Evolutionary conservation across 139 green algal genomes (phyloP), one percentile per base, ranked within the genome.

Genomic region (Zygnema circumcarinatum): DNA sequence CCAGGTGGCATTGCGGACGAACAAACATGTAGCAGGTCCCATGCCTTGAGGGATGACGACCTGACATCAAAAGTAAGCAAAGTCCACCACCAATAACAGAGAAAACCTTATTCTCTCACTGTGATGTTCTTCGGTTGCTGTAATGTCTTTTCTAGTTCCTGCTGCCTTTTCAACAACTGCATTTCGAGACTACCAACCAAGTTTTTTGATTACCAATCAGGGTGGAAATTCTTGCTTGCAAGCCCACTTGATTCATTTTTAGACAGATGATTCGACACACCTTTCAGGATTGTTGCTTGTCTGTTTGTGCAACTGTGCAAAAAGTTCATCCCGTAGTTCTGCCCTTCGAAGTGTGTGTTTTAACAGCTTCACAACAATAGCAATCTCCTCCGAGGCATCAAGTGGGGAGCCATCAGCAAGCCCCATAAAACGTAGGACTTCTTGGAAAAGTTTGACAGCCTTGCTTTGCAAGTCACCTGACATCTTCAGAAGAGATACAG

Each of bases 321-420:
- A 97, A 52, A 99, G 90, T 94, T 99, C 96, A 83, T 98, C 96
- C 11, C 94, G 93, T 35, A 99, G 94, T 93, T 98, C 96, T 2
- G 93, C 85, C 1, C 95, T 90, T 88, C 97, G 97, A 21, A 98
- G 85, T 22, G 93, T 95, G 84, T 97, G 94, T 83, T 98, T 95
- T 79, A 98, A 86, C 75, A 98, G 92, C 92, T 98, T 98, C 1
- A 75, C 25, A 40, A 80, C 54, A 20, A 89, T 81, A 20, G 41
- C 20, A 73, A 33, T 31, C 32, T 38, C 33, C 72, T 92, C 89
- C 47, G 31, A 16, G 16, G 38, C 32, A 52, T 90, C 36, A 1
- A 89, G 32, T n/a, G 33, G 31, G 36, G 40, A 25, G 20, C 29
- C 84, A 76, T 53, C 33, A 22, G 87, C 39, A n/a, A 79, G 56